These are phyloP conservation scores for Pyrenophora graminea DNA, from an alignment of 2,329 filamentous ascomycete species.

Conservation along the genomic window DNA sequence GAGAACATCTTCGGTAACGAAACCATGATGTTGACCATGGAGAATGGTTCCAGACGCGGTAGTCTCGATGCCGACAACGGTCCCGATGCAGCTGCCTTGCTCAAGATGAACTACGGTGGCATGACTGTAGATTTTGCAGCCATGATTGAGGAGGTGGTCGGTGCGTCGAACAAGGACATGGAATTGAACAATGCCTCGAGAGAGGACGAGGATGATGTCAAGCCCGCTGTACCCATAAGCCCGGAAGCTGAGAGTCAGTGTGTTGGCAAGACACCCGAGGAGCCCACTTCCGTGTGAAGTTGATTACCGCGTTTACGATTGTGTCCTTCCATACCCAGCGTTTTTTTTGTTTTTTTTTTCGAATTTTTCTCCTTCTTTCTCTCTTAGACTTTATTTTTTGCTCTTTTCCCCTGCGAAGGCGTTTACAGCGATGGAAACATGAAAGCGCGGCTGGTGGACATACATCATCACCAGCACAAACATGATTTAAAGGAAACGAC, in stretches of 20 bases:
- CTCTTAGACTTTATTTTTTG: neutral
- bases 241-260: conserved; percentile 16
- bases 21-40: conserved; percentile 26
- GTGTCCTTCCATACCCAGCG: neutral
- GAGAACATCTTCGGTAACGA: conserved; percentile 42
- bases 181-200: conserved; percentile 1
- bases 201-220: conserved; percentile 1
- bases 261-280: conserved; percentile 21
- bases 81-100: conserved; percentile 15
- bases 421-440: conserved; percentile 1
- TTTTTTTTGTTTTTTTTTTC: neutral
- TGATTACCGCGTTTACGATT: neutral
- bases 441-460: too few relatives aligned
- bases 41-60: conserved; percentile 12
- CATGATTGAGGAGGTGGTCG: conserved; percentile 46
- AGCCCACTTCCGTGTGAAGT: conserved; percentile 6
- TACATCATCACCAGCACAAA: too few relatives aligned
- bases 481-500: too few relatives aligned
- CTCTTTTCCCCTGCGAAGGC: neutral
- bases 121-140: conserved; percentile 42
- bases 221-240: conserved; percentile 8
- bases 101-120: conserved; percentile 36
- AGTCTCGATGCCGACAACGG: conserved; percentile 12
- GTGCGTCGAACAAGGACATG: conserved; percentile 21
- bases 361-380: neutral